Base-by-base conservation (phyloP, 305 asterid species). In the Fraxinus nigra region DNA sequence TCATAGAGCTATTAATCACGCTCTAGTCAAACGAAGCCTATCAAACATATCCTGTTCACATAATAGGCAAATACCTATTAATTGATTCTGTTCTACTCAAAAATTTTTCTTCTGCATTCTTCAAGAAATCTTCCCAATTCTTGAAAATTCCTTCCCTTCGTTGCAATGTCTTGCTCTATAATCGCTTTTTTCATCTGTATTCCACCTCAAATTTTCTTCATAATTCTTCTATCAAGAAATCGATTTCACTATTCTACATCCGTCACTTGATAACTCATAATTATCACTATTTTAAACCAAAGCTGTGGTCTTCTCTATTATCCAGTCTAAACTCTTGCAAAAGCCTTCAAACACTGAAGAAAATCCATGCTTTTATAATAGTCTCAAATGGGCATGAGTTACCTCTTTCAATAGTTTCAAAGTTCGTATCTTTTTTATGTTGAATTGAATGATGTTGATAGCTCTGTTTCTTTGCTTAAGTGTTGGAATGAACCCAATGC, bases 301-400 rank as follows among this genome's bases (percentile, higher is more conserved):
- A 80, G 35, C 34, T 63, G 40, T 35, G 80, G 26, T 82, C 81
- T 73, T 48, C 79, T 82, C 61, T 56, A 3, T 56, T 54, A 18
- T 79, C 81, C 14, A 28, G 76, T n/a, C 82, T 87, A 34, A 24
- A 83, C 83, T 84, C 89, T 8, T 87, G 89, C 81, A 77, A 61
- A 43, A 81, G 48, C 86, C 84, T 90, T 81, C 65, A 34, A 82
- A 78, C 20, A 14, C 84, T 88, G 73, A 84, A 80, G 73, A 85
- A 83, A 88, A 74, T 76, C 16, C 91, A 90, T 67, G 87, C 88
- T 81, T 87, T 82, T 56, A 28, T 88, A 14, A 9, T 82, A 22
- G 81, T 81, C 63, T 87, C 88, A 46, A 77, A 84, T 63, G 87
- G 84, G 43, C 80, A 48, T 76, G 82, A 80, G 26, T 72, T 16